These are phyloP conservation scores for Penstemon barbatus DNA, from an alignment of 257 asterid genomes.

Conservation along the genomic window DNA sequence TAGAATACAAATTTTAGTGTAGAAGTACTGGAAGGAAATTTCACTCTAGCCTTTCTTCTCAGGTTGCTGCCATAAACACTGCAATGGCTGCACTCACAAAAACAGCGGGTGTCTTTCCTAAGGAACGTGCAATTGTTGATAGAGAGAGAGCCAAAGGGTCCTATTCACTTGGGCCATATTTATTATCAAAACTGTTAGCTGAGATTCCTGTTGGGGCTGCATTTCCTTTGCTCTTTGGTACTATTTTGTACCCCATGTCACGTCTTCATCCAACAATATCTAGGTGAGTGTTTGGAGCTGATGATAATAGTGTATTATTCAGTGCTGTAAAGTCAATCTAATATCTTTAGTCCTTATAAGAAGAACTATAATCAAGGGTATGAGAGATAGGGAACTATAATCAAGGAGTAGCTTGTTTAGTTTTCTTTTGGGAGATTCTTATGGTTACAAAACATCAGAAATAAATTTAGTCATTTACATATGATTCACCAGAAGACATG, in stretches of 20 bases:
- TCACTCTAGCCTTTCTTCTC: slow-evolving; percentile 24
- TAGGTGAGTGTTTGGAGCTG: slow-evolving; percentile 53
- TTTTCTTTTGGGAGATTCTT: no score
- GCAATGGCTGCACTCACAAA: slow-evolving; percentile 99
- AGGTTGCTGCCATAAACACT: slow-evolving; percentile 99
- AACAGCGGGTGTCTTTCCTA: slow-evolving; percentile 95
- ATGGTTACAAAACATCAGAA: background rate
- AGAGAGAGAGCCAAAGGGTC: slow-evolving; percentile 92
- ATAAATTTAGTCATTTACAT: background rate
- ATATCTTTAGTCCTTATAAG: slow-evolving; percentile 5
- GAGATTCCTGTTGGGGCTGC: slow-evolving; percentile 97
- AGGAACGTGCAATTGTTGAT: slow-evolving; percentile 95
- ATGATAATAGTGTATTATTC: slow-evolving; percentile 15
- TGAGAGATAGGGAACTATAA: background rate
- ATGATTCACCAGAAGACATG: background rate
- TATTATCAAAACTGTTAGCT: slow-evolving; percentile 87
- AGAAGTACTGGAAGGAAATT: slow-evolving; percentile 3
- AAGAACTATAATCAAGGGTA: background rate
- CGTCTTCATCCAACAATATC: slow-evolving; percentile 83
- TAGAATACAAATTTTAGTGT: background rate
- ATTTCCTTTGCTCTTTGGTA: slow-evolving; percentile 89
- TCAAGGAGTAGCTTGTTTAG: no score
- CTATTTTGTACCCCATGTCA: slow-evolving; percentile 92
- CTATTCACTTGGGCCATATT: slow-evolving; percentile 83
- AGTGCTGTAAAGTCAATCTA: background rate